Evolutionary conservation across 768 basidiomycete genomes (phyloP).

Genomic region (Leucosporidium scottii): DNA sequence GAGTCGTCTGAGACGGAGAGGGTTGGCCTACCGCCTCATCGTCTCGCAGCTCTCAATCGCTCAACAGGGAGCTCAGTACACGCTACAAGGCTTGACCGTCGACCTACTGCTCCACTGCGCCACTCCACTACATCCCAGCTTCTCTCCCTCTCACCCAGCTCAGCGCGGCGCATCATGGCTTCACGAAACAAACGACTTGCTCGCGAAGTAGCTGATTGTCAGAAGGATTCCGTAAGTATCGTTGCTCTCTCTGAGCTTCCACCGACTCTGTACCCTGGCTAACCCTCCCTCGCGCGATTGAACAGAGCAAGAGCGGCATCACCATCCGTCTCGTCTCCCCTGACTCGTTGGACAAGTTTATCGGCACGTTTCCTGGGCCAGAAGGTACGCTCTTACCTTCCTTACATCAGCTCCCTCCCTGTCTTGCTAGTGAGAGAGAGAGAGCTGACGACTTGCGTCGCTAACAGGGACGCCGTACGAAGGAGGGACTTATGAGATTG

Average conservation of each 20-base stretch:
- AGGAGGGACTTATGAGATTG: slow-evolving; percentile 26
- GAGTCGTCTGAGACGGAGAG: no score
- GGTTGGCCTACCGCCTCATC: no score
- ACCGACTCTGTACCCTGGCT: no score
- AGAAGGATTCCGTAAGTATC: slow-evolving; percentile 8
- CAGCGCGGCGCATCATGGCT: not conserved
- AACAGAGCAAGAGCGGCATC: slow-evolving; percentile 3
- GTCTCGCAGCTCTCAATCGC: no score
- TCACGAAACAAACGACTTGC: slow-evolving; percentile 18
- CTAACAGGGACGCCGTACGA: slow-evolving; percentile 21
- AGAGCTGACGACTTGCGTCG: no score
- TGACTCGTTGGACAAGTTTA: slow-evolving; percentile 18
- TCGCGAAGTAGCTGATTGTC: slow-evolving; percentile 15
- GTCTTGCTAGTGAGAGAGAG: no score
- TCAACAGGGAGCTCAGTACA: no score
- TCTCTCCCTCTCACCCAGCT: not conserved
- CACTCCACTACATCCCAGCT: not conserved
- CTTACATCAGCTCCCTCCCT: no score
- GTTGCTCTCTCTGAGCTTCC: not conserved
- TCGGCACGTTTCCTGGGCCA: slow-evolving; percentile 20
- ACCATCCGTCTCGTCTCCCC: slow-evolving; percentile 1
- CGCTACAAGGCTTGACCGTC: no score
- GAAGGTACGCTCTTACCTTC: no score
- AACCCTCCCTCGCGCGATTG: not conserved
- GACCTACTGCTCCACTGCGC: no score